These are phyloP conservation scores for Kodamaea hsintzibuensis DNA, from an alignment of 805 yeast genomes.

Conservation along the genomic window DNA sequence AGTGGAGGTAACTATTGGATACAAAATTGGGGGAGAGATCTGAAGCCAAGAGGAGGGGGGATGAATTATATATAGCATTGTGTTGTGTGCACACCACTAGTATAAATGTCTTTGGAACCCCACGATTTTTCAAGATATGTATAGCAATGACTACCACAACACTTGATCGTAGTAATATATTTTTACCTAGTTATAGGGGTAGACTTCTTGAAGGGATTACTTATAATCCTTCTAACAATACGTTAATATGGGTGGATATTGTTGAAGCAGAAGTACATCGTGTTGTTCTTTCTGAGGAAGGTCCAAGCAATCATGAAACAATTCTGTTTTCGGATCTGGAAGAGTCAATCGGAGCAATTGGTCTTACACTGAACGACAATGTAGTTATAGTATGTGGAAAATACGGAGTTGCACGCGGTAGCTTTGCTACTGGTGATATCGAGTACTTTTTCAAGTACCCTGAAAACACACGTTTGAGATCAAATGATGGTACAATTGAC, in stretches of 20 bases:
- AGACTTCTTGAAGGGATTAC: constrained; percentile 68
- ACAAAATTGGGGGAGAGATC: neutral
- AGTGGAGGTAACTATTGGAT: neutral
- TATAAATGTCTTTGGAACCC: neutral
- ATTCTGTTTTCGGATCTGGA: constrained; percentile 36
- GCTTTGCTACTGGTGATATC: constrained; percentile 38
- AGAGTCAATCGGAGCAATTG: constrained; percentile 69
- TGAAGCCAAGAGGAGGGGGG: neutral
- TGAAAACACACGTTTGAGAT: constrained; percentile 33
- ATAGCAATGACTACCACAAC: neutral
- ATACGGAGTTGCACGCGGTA: constrained; percentile 61
- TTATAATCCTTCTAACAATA: constrained; percentile 55
- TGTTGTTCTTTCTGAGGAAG: constrained; percentile 22
- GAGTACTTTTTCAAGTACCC: constrained; percentile 45
- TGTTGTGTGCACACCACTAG: neutral
- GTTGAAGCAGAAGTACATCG: constrained; percentile 43
- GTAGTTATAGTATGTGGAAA: constrained; percentile 61
- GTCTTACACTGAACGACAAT: constrained; percentile 54
- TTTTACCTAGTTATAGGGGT: constrained; percentile 34
- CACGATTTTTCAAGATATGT: neutral
- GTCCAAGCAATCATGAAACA: constrained; percentile 33
- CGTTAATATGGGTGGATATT: constrained; percentile 53
- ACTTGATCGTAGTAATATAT: constrained; percentile 12
- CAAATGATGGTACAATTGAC: constrained; percentile 84
- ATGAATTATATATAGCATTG: neutral